Base-by-base conservation (phyloP, 2,329 filamentous ascomycete genomes). In the Xylariaceae sp. region DNA sequence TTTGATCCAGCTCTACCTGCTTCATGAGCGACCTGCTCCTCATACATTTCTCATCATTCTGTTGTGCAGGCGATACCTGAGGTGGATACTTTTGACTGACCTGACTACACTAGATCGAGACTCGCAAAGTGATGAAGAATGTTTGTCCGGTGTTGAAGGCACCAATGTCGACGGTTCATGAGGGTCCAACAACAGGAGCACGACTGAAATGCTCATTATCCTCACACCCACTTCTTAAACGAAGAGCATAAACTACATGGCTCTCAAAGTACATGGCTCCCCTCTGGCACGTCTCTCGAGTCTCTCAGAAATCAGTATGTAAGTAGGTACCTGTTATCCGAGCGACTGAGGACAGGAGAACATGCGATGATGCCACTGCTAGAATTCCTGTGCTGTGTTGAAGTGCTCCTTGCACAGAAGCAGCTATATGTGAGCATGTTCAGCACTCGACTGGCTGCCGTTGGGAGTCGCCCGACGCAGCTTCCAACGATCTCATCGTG, bases 171-270 rank as follows among this genome's bases (percentile, higher is more conserved):
- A 5, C 4, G 23, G 23, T 30, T 30, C 23, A 30, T 55, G 51
- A 60, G 57, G 47, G 54, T 60, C 57, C 54, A 60, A 57, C 54
- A 57, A 48, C 60, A 62, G 54, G 34, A 7, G 39, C 53, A 42
- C 55, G 17, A 60, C 49, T 23, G 9, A n/a, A 45, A 45, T 45
- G 18, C 8, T 8, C 23, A 23, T 34, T 13, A 51, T 6, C 55
- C 52, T 55, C n/a, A 47, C 53, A 44, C 47, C 52, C 50, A 18
- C 49, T 54, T 23, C 18, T 49, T 13, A 53, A 58, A n/a, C 5
- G n/a, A 44, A 30, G 23, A 30, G 23, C 23, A 30, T 30, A 30
- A 30, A 30, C 23, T 30, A 30, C 23, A 30, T 30, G 23, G 23
- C 23, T 30, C 23, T 53, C 34, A 39, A 44, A 45, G 17, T 45